Conservation (phyloP, 495 filamentous ascomycete genomes). For the Durotheca rogersii region DNA sequence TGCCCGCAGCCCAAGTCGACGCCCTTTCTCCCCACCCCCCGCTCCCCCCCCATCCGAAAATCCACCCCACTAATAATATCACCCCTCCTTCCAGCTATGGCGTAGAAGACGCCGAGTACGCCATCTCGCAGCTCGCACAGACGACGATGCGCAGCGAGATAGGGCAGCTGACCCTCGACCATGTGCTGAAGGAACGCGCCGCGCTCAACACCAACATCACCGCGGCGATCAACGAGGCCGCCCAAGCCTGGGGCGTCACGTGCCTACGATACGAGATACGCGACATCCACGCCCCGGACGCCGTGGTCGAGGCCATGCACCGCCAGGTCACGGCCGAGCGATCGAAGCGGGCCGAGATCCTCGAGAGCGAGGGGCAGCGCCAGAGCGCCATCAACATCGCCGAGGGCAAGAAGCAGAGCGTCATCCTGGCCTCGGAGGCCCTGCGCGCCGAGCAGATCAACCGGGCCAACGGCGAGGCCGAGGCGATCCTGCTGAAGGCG, state of each 20-base stretch:
- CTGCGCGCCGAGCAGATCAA: slow-evolving; percentile 88
- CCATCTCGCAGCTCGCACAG: slow-evolving; percentile 95
- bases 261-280: slow-evolving; percentile 97
- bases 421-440: slow-evolving; percentile 95
- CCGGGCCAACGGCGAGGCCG: slow-evolving; percentile 82
- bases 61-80: slow-evolving; percentile 3
- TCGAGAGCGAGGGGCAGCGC: slow-evolving; percentile 92
- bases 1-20: not conserved
- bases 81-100: slow-evolving; percentile 69
- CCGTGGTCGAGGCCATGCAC: slow-evolving; percentile 96
- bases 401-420: slow-evolving; percentile 91
- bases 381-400: slow-evolving; percentile 98
- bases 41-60: not conserved
- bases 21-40: too few relatives aligned
- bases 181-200: slow-evolving; percentile 94
- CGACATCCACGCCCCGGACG: slow-evolving; percentile 93
- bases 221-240: slow-evolving; percentile 95
- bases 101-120: slow-evolving; percentile 98
- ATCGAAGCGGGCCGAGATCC: slow-evolving; percentile 93
- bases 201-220: slow-evolving; percentile 97
- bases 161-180: slow-evolving; percentile 91
- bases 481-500: slow-evolving; percentile 85
- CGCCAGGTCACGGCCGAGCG: slow-evolving; percentile 95
- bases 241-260: slow-evolving; percentile 92
- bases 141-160: slow-evolving; percentile 99